Evolutionary conservation across 805 yeast species (phyloP).

Genomic region (Wickerhamomyces canadensis): DNA sequence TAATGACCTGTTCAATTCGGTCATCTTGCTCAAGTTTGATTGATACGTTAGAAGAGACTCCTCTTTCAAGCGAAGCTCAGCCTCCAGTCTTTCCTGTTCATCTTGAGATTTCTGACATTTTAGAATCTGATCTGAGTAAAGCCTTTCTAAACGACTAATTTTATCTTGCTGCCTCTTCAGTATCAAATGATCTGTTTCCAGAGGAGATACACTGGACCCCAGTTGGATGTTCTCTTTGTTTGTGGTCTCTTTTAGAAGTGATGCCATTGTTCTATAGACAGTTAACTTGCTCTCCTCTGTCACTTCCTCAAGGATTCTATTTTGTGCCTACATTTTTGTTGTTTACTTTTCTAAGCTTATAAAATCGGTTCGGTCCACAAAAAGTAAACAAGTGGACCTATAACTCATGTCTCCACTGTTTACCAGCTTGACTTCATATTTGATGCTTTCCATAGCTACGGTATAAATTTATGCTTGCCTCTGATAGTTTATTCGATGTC

Average conservation of each 20-base stretch:
- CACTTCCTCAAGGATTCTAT: no score
- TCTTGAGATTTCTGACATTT: conserved; percentile 24
- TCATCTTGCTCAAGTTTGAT: conserved; percentile 4
- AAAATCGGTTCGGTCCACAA: no score
- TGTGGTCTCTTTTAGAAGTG: neutral
- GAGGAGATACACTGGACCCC: neutral
- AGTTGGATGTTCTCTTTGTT: conserved; percentile 1
- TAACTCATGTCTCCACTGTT: no score
- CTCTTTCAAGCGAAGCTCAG: conserved; percentile 27
- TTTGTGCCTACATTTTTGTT: neutral
- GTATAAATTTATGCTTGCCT: neutral
- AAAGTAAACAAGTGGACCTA: no score
- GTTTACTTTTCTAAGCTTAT: neutral
- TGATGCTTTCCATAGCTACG: no score
- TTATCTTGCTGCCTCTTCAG: conserved; percentile 3
- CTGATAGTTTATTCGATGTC: neutral
- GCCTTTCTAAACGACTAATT: conserved; percentile 11
- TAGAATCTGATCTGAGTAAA: conserved; percentile 18
- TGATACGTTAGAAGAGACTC: conserved; percentile 11
- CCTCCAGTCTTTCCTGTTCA: conserved; percentile 32
- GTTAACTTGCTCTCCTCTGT: no score
- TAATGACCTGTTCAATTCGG: conserved; percentile 10
- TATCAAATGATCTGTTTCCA: neutral
- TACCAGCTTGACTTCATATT: no score
- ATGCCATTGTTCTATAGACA: no score